phyloP scores from a whole-genome alignment of 768 basidiomycete genomes.

The Serendipita sp. region DNA sequence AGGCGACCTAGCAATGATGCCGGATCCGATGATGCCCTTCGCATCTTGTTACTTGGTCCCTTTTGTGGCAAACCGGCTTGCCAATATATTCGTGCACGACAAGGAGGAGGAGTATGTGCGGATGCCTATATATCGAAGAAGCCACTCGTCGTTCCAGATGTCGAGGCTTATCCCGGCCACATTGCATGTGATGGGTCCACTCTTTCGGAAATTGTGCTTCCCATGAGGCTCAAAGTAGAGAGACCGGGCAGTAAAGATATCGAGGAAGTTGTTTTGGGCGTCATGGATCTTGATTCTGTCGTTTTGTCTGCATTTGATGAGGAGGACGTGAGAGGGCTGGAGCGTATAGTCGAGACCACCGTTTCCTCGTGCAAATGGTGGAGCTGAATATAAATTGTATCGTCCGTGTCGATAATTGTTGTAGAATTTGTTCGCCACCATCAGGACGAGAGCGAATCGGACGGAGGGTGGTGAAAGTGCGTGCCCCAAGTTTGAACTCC shows the following conservation, averaged over 20 bases:
- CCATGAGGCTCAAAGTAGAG: conserved; percentile 36
- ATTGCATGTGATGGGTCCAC: conserved; percentile 90
- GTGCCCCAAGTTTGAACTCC: background rate
- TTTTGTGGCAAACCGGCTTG: conserved; percentile 90
- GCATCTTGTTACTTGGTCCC: conserved; percentile 52
- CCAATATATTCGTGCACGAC: conserved; percentile 50
- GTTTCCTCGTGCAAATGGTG: background rate
- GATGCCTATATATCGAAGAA: conserved; percentile 44
- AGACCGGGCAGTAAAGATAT: conserved; percentile 9
- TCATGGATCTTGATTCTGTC: conserved; percentile 78
- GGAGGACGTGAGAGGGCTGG: conserved; percentile 63
- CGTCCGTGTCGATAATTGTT: background rate
- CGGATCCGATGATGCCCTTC: conserved; percentile 1
- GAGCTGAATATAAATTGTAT: background rate
- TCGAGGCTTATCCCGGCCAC: conserved; percentile 75
- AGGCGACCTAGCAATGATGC: conserved; percentile 14
- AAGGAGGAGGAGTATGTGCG: conserved; percentile 69
- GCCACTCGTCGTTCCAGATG: conserved; percentile 59
- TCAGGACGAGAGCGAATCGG: background rate
- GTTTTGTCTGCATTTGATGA: conserved; percentile 53
- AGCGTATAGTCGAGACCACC: conserved; percentile 38
- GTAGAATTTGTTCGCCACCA: background rate
- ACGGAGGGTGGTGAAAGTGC: background rate
- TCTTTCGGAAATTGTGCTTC: conserved; percentile 79
- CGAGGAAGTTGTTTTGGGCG: conserved; percentile 21